Evolutionary conservation across 2,329 filamentous ascomycete genomes (phyloP).

Genomic region (Leptographium flavum): DNA sequence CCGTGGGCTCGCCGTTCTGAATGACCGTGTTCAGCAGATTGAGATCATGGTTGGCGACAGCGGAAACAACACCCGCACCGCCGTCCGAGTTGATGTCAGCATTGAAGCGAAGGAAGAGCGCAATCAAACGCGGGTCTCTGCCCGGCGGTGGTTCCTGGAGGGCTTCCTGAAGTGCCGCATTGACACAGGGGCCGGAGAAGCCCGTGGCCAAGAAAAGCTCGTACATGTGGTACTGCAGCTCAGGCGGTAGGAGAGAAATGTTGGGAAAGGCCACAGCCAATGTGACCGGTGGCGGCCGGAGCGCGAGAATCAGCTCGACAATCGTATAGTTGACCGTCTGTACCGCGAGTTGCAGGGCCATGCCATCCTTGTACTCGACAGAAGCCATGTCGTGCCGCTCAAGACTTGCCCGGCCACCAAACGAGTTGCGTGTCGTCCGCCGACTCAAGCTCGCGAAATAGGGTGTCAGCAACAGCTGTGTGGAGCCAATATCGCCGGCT

Average conservation of each 20-base stretch:
- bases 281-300: constrained; percentile 31
- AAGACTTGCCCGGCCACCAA: background rate
- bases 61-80: constrained; percentile 31
- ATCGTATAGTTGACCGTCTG: constrained; percentile 28
- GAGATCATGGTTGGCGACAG: constrained; percentile 33
- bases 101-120: constrained; percentile 34
- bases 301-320: constrained; percentile 29
- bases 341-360: constrained; percentile 35
- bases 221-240: constrained; percentile 32
- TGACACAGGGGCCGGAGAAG: constrained; percentile 29
- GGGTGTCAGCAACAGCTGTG: constrained; percentile 34
- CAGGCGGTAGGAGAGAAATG: constrained; percentile 25
- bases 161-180: constrained; percentile 36
- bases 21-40: constrained; percentile 30
- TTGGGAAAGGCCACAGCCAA: constrained; percentile 34
- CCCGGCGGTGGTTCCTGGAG: constrained; percentile 31
- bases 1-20: constrained; percentile 27
- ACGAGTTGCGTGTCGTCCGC: constrained; percentile 3
- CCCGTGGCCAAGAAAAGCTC: constrained; percentile 35
- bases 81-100: constrained; percentile 40
- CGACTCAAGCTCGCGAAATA: constrained; percentile 20
- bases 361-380: constrained; percentile 34
- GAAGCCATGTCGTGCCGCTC: constrained; percentile 36
- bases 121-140: constrained; percentile 36
- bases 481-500: constrained; percentile 30